A percentile compares a stretch with the other conserved stretches of the same genome.
These are phyloP conservation scores for Pleurotus tuber-regium DNA, from an alignment of 768 basidiomycete species.

Conservation along the genomic window DNA sequence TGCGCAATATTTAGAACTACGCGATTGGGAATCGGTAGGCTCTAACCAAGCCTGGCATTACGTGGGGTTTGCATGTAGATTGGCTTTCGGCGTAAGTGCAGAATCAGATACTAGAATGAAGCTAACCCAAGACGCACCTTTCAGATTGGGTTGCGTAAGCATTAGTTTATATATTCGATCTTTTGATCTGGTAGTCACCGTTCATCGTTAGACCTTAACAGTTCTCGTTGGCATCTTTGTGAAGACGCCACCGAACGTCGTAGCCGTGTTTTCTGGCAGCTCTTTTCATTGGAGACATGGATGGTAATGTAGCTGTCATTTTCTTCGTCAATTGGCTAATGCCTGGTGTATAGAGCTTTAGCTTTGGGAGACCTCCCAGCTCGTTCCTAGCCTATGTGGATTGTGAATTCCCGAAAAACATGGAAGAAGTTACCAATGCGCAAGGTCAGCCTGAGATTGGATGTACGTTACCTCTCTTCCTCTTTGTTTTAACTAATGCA, in stretches of 20 bases:
- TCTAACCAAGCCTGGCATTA: constrained; percentile 53
- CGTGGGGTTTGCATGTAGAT: constrained; percentile 56
- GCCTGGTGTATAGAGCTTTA: constrained; percentile 46
- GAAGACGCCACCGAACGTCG: constrained; percentile 44
- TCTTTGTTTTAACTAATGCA: constrained; percentile 1
- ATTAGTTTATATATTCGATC: too few relatives aligned
- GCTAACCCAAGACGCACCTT: too few relatives aligned
- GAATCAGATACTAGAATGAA: too few relatives aligned
- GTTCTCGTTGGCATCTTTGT: constrained; percentile 57
- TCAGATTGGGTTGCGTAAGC: constrained; percentile 57
- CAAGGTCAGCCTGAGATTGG: constrained; percentile 35
- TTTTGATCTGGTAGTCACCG: too few relatives aligned
- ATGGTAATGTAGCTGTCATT: constrained; percentile 34
- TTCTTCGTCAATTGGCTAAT: not conserved
- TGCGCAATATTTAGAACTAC: constrained; percentile 54
- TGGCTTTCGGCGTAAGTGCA: constrained; percentile 56
- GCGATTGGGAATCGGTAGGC: constrained; percentile 45
- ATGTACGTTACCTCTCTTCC: constrained; percentile 31
- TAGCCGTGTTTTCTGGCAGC: constrained; percentile 62
- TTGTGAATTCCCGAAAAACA: constrained; percentile 49
- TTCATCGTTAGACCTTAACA: constrained; percentile 51
- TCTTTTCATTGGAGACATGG: constrained; percentile 64
- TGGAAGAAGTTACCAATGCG: constrained; percentile 28
- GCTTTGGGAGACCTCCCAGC: constrained; percentile 57
- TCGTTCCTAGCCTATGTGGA: constrained; percentile 54